These are phyloP conservation scores for Wickerhamomyces sp. DNA, from an alignment of 1,139 yeast genomes.

Conservation along the genomic window DNA sequence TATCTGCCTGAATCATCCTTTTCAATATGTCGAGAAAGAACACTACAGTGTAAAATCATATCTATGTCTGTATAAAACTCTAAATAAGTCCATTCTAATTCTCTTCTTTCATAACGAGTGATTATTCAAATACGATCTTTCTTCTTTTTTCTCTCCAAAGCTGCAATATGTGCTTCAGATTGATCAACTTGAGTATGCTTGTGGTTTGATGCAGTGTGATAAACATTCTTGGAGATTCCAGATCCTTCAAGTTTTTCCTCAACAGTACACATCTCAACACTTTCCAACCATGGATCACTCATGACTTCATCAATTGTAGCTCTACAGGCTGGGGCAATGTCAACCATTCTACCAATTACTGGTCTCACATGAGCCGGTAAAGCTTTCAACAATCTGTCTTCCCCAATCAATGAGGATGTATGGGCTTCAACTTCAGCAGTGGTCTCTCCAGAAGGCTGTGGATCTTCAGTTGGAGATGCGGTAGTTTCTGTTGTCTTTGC, in stretches of 20 bases:
- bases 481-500: not conserved
- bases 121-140: not conserved
- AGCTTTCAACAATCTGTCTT: constrained; percentile 63
- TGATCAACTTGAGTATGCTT: constrained; percentile 87
- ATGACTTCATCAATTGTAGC: constrained; percentile 81
- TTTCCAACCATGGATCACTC: constrained; percentile 68
- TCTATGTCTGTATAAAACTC: too few species aligned
- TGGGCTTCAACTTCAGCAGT: constrained; percentile 11
- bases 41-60: too few species aligned
- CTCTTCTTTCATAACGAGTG: not conserved
- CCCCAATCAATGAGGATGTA: constrained; percentile 51
- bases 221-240: constrained; percentile 29
- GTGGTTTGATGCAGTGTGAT: constrained; percentile 49
- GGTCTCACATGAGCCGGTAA: constrained; percentile 65
- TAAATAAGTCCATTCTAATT: too few species aligned
- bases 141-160: constrained; percentile 73
- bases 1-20: constrained; percentile 16
- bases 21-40: too few species aligned
- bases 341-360: constrained; percentile 69
- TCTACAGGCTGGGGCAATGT: constrained; percentile 80
- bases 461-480: not conserved
- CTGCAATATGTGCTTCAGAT: constrained; percentile 92
- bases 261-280: constrained; percentile 63
- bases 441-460: constrained; percentile 8
- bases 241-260: constrained; percentile 37